A percentile compares a stretch with the other conserved stretches of the same genome.
Conservation (phyloP, 2,329 filamentous ascomycete species). For the Xylariaceae sp. region DNA sequence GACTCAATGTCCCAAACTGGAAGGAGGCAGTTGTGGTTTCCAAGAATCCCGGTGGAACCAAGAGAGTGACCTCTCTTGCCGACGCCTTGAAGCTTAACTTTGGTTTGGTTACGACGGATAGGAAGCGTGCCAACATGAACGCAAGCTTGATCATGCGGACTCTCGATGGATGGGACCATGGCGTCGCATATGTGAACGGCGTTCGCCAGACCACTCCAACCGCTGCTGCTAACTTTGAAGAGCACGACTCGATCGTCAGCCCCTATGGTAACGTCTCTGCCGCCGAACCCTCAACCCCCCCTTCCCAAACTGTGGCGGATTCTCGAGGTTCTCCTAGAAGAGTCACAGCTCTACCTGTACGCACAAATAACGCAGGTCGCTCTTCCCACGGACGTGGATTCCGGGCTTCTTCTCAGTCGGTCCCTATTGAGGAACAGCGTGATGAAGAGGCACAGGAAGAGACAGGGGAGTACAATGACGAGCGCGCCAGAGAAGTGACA, state of each 20-base stretch:
- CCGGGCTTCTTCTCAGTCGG: conserved; percentile 33
- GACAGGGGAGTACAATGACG: conserved; percentile 61
- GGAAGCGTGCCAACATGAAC: conserved; percentile 63
- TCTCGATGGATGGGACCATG: conserved; percentile 48
- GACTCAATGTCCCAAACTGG: conserved; percentile 82
- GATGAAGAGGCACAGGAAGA: conserved; percentile 39
- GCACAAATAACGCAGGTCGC: conserved; percentile 28
- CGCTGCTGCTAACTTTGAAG: conserved; percentile 21
- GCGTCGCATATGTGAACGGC: conserved; percentile 26
- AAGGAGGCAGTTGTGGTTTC: conserved; percentile 90
- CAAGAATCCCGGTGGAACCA: conserved; percentile 96
- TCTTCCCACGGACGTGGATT: conserved; percentile 30
- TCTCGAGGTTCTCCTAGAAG: conserved; percentile 41
- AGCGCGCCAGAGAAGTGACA: conserved; percentile 81
- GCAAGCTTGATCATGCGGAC: conserved; percentile 73
- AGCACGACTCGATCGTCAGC: conserved; percentile 29
- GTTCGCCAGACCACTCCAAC: conserved; percentile 24
- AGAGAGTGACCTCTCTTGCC: conserved; percentile 90
- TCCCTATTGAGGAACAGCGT: conserved; percentile 33
- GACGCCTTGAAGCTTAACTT: conserved; percentile 97
- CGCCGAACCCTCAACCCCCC: conserved; percentile 14
- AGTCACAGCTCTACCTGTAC: conserved; percentile 30
- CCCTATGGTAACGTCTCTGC: conserved; percentile 21
- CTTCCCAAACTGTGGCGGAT: conserved; percentile 34
- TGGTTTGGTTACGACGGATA: conserved; percentile 87